Base-by-base conservation (phyloP, 306 rosid species). In the Vicia villosa region DNA sequence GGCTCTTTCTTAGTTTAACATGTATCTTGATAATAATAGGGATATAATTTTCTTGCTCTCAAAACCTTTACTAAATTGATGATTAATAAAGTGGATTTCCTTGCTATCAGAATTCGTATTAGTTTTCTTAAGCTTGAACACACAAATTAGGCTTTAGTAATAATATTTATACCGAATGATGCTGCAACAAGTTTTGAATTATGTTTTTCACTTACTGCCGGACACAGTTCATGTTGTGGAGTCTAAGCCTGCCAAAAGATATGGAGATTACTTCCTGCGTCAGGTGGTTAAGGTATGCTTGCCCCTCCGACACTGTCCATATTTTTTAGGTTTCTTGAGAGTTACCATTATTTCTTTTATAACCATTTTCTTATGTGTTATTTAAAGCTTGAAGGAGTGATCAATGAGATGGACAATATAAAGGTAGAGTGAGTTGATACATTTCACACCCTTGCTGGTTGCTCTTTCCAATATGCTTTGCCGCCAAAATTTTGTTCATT, bases 221-320 rank as follows among this genome's bases (percentile, higher is more conserved):
- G 95, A 95, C 73, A 70, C 74, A 49, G 55, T 95, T 67, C 79
- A 70, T 41, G 99, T 89, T 40, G 79, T 80, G 1, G 92, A 91
- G 76, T 86, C 97, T 0, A 95, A 91, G 75, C 84, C 87, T 37
- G 64, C 83, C 61, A 95, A 88, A 74, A 83, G 83, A 24, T 87
- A 91, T 32, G 97, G 96, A 30, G 99, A 95, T 80, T 89, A 81
- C 83, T 91, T 91, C 75, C 79, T 91, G 86, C 97, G 96, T 16
- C 99, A 94, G 79, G 82, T 94, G 69, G 91, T 80, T 69, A 87
- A 91, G 92, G 99, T 94, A 68, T 66, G 87, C 22, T 20, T 10
- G 22, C 6, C 4, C 52, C 56, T 24, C 74, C 50, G 3, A 2
- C 8, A 10, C n/a, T n/a, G 8, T 79, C 47, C 46, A 24, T 30